Evolutionary conservation across 345 rosid species (phyloP).

Genomic region (Tarenaya hassleriana): DNA sequence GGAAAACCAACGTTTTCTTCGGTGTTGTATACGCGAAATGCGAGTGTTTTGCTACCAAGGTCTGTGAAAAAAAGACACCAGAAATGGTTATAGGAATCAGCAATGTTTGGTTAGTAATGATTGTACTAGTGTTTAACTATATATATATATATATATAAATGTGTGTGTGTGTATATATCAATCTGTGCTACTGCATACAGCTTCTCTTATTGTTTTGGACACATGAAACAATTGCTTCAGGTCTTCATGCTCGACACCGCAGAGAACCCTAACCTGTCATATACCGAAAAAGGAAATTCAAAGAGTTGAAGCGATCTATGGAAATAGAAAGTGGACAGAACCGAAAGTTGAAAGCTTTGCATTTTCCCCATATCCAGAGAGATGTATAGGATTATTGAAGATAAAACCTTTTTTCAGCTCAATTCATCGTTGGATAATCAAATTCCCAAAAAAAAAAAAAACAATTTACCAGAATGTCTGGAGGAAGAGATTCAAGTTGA

Average conservation of each 20-base stretch:
- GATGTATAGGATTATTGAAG: no score
- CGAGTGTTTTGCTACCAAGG: constrained; percentile 43
- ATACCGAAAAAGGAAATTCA: background rate
- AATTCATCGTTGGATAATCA: background rate
- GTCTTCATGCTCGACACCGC: constrained; percentile 68
- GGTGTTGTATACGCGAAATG: constrained; percentile 70
- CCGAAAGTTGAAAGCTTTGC: no score
- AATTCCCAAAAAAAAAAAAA: background rate
- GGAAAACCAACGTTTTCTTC: constrained; percentile 43
- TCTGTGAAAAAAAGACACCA: constrained; percentile 28
- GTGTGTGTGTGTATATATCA: no score
- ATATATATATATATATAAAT: no score
- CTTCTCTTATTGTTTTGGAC: constrained; percentile 60
- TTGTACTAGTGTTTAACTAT: no score
- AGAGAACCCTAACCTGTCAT: constrained; percentile 53
- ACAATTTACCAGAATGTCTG: constrained; percentile 51
- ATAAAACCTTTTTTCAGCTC: no score
- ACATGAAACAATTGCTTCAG: constrained; percentile 59
- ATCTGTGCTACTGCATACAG: constrained; percentile 36
- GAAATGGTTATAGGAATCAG: background rate
- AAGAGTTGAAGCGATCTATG: no score
- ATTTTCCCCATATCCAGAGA: no score
- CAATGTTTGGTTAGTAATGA: no score
- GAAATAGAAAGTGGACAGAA: background rate
- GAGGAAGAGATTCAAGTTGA: constrained; percentile 55